phyloP scores from a whole-genome alignment of 306 rosid genomes.

The Medicago lupulina region DNA sequence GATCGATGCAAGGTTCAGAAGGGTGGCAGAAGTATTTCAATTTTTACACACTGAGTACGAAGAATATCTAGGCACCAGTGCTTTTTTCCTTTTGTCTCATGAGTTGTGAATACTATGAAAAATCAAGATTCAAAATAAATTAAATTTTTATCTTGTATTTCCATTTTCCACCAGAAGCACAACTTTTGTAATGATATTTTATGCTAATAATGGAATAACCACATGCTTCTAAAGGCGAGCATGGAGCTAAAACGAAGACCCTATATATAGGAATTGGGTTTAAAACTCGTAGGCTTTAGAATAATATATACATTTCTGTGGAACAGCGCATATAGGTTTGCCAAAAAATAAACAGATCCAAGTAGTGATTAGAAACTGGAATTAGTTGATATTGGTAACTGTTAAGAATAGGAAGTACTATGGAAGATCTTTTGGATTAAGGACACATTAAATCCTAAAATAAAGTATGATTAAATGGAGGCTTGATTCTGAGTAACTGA shows the following conservation, averaged over 20 bases:
- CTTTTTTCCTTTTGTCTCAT: slow-evolving; percentile 25
- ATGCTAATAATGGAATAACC: slow-evolving; percentile 19
- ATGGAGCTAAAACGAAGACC: slow-evolving; percentile 10
- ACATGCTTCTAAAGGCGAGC: slow-evolving; percentile 30
- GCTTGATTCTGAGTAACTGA: slow-evolving; percentile 21
- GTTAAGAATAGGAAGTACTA: slow-evolving; percentile 16
- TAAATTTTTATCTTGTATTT: slow-evolving; percentile 28
- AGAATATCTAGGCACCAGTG: slow-evolving; percentile 31
- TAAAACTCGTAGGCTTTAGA: slow-evolving; percentile 8
- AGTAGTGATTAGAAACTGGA: not conserved
- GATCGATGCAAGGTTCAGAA: slow-evolving; percentile 3
- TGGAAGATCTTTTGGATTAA: slow-evolving; percentile 11
- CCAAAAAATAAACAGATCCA: not conserved
- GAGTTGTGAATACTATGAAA: slow-evolving; percentile 16
- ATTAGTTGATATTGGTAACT: slow-evolving; percentile 14
- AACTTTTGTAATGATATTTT: slow-evolving; percentile 29
- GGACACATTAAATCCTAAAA: slow-evolving; percentile 2
- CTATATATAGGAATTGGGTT: slow-evolving; percentile 30
- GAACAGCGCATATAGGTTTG: slow-evolving; percentile 8
- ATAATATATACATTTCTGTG: slow-evolving; percentile 3
- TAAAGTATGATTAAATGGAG: slow-evolving; percentile 12
- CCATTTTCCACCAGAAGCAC: slow-evolving; percentile 16
- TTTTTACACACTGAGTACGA: slow-evolving; percentile 28
- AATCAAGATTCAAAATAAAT: slow-evolving; percentile 15
- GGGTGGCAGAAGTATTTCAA: slow-evolving; percentile 12